Evolutionary conservation across 2,329 filamentous ascomycete species (phyloP), one percentile per base, ranked within the genome.

Genomic region (Hypoxylon sp.): DNA sequence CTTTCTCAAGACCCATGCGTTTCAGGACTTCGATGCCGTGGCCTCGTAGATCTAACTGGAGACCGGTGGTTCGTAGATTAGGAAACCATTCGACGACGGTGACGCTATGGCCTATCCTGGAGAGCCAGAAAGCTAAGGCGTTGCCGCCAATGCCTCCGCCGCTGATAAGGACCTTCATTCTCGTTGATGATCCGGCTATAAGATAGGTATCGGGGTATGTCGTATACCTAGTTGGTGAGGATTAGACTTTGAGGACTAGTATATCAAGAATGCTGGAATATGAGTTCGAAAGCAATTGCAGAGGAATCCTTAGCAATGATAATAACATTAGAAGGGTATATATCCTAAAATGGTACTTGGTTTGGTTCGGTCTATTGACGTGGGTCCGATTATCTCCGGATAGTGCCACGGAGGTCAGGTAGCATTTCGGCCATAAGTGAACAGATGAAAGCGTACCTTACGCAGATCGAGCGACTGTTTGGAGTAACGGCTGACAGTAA

Each of bases 1-100:
- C 67, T 4, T 75, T 60, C 21, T 78, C 67, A 2, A 84, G 64
- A 0, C 78, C 79, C 79, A 83, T 81, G 2, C 73, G 72, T 45
- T 71, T 74, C 11, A 82, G 64, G 5, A 80, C 73, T 12, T 78
- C 70, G 32, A 83, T 72, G 0, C 76, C 80, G 15, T 75, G 72
- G 8, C 73, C 77, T 2, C 78, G 75, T 2, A 85, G 67, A 60
- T 86, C 82, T 19, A 85, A 65, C 37, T 82, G 79, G 3, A 77
- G 74, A 0, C 82, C 82, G 0, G 71, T 70, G 1, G 71, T 66
- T 2, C 81, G 74, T 0, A 82, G 47, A 26, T n/a, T 41, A 0
- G 73, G 62, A 36, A 65, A 72, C 1, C 71, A 66, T 57, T 78
- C 76, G 40, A 78, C 52, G 6, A 78, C 63, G 2, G 74, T 77